phyloP scores from a whole-genome alignment of 1,284 basidiomycete genomes.

The Leucoagaricus sp. region DNA sequence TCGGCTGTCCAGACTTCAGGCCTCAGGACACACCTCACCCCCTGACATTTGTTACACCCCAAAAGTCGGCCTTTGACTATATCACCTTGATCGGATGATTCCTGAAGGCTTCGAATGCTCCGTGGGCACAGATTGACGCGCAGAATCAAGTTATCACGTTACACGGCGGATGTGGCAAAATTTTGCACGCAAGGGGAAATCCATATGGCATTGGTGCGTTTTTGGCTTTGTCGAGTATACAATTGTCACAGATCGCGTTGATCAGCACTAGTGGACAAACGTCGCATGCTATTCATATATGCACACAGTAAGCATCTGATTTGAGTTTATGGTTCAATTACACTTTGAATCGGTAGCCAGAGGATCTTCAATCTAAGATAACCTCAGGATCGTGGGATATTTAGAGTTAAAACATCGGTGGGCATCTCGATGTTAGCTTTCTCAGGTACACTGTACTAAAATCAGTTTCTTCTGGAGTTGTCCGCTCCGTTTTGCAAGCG shows the following conservation, averaged over 20 bases:
- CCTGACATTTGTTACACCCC: too few species aligned
- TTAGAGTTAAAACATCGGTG: slow-evolving; percentile 31
- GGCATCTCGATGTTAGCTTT: slow-evolving; percentile 30
- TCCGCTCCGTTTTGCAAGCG: slow-evolving; percentile 43
- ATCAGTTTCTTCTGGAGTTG: slow-evolving; percentile 32
- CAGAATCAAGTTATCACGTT: background rate
- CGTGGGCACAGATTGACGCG: slow-evolving; percentile 4
- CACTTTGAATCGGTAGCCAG: slow-evolving; percentile 28
- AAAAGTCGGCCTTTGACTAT: background rate
- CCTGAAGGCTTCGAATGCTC: background rate
- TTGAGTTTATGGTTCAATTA: slow-evolving; percentile 29
- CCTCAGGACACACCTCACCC: too few species aligned
- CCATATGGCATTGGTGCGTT: slow-evolving; percentile 5
- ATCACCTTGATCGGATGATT: slow-evolving; percentile 3
- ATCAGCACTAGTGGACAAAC: slow-evolving; percentile 10
- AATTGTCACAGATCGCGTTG: slow-evolving; percentile 12
- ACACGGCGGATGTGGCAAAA: background rate
- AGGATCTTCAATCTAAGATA: slow-evolving; percentile 40
- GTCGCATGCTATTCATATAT: background rate
- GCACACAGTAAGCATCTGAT: slow-evolving; percentile 15
- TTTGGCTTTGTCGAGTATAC: background rate
- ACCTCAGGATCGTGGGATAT: slow-evolving; percentile 28
- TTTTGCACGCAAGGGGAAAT: background rate
- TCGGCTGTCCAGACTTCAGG: too few species aligned
- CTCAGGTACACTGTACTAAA: slow-evolving; percentile 36